Evolutionary conservation across 805 yeast species (phyloP).

Genomic region (Scheffersomyces lignosus): DNA sequence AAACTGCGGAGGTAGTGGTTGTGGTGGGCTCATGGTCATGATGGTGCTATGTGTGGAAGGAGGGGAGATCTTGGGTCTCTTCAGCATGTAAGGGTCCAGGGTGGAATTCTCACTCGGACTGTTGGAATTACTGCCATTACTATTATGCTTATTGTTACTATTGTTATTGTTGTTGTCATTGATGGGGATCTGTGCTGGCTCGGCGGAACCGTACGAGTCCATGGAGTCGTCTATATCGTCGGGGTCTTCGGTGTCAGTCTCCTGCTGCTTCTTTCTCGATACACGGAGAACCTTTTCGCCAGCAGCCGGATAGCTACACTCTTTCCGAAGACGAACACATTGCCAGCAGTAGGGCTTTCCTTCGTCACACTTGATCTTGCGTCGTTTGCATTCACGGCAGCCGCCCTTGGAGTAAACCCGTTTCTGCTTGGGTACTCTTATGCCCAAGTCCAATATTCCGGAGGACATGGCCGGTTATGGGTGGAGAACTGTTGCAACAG

Average conservation of each 20-base stretch:
- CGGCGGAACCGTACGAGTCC: constrained; percentile 2
- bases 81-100: too few relatives aligned
- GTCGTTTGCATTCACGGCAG: constrained; percentile 42
- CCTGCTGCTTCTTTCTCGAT: constrained; percentile 12
- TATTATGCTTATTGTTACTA: too few relatives aligned
- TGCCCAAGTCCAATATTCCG: constrained; percentile 11
- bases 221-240: not conserved
- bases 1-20: too few relatives aligned
- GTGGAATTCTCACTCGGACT: too few relatives aligned
- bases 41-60: too few relatives aligned
- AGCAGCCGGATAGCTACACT: constrained; percentile 35
- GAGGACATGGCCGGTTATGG: constrained; percentile 10
- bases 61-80: too few relatives aligned
- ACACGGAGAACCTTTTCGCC: constrained; percentile 40
- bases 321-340: constrained; percentile 31
- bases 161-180: too few relatives aligned
- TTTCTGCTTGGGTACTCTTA: constrained; percentile 6
- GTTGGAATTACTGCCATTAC: too few relatives aligned
- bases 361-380: constrained; percentile 45
- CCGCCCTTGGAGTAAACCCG: constrained; percentile 38
- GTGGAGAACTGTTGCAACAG: too few relatives aligned
- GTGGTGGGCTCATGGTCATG: too few relatives aligned
- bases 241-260: not conserved
- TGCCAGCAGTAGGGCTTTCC: constrained; percentile 35
- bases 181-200: not conserved